These are phyloP conservation scores for Lasiosphaeria hispida DNA, from an alignment of 495 filamentous ascomycete species.

Conservation along the genomic window DNA sequence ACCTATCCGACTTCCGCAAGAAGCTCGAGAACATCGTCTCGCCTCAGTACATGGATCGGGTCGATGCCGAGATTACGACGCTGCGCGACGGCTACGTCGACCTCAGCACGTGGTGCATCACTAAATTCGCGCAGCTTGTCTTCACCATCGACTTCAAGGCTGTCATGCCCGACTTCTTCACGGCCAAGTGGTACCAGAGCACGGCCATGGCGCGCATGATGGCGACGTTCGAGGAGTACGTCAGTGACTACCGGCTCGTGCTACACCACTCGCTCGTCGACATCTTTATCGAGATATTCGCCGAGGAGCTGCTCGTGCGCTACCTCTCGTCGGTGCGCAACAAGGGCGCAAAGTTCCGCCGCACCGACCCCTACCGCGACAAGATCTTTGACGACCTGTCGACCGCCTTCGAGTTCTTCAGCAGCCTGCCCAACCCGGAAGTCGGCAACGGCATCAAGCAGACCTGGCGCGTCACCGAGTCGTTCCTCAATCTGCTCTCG, in stretches of 20 bases:
- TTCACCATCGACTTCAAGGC: conserved; percentile 81
- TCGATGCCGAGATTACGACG: conserved; percentile 65
- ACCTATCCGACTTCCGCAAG: conserved; percentile 75
- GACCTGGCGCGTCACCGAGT: conserved; percentile 87
- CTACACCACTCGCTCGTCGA: conserved; percentile 83
- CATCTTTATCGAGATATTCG: conserved; percentile 85
- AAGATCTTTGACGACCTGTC: conserved; percentile 89
- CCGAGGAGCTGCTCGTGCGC: conserved; percentile 79
- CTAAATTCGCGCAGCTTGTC: conserved; percentile 76
- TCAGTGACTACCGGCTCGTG: conserved; percentile 75
- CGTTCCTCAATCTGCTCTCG: conserved; percentile 70
- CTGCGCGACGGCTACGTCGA: conserved; percentile 91
- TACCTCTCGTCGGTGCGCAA: conserved; percentile 89
- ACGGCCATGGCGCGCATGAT: conserved; percentile 84
- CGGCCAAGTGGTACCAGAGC: conserved; percentile 77
- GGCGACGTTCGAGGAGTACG: conserved; percentile 91
- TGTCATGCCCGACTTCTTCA: conserved; percentile 88
- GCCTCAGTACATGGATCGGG: conserved; percentile 70
- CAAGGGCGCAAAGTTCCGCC: conserved; percentile 84
- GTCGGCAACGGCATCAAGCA: conserved; percentile 64
- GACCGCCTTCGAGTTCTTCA: conserved; percentile 78
- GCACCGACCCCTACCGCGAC: conserved; percentile 75
- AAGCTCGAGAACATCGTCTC: conserved; percentile 78
- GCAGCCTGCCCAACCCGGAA: conserved; percentile 47
- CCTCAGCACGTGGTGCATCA: conserved; percentile 83